Base-by-base conservation (phyloP, 208 protist species). In the Wallacemonas sp. region DNA sequence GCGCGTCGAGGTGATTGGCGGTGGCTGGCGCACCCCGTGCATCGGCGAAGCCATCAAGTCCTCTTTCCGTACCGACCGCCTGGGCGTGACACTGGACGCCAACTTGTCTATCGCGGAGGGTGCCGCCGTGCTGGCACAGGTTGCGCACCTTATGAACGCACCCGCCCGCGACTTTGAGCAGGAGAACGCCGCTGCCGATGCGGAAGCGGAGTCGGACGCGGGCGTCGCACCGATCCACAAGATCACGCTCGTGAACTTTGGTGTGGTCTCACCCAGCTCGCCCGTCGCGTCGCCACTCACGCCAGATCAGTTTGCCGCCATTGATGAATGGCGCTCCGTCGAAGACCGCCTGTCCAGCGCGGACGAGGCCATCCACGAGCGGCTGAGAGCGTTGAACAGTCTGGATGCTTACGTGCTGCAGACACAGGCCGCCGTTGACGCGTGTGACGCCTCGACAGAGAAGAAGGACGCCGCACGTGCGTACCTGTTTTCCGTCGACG, bases 1-100 rank as follows among this genome's bases (percentile, higher is more conserved):
- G 21, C 78, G 80, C 22, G 78, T 92, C 5, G 86, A 92, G 73
- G 78, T 83, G 44, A 80, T 92, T 38, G 86, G 86, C 27, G 83
- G 81, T 19, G 83, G 86, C 58, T 92, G 86, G 86, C 78, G 86
- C 45, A 78, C 75, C 9, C 63, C 74, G n/a, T 87, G 64, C 36
- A 60, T 92, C 21, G 45, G 50, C 29, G 75, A 76, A 42, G 24
- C 67, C 19, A 77, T 92, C 58, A 83, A 80, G 63, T 44, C 66
- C 29, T 64, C 68, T 8, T 68, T 92, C 27, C 62, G 58, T 21
- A 66, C 80, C 22, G 44, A 57, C 13, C 75, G 78, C 17, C 62
- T 87, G 9, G 80, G 79, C 6, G 71, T 87, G 0, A 76, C 78
- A 15, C 78, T 92, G 30, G 86, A 92, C 33, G 73, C 83, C 1